Conservation (phyloP, 2,329 filamentous ascomycete genomes). For the Hypoxylon sp. region DNA sequence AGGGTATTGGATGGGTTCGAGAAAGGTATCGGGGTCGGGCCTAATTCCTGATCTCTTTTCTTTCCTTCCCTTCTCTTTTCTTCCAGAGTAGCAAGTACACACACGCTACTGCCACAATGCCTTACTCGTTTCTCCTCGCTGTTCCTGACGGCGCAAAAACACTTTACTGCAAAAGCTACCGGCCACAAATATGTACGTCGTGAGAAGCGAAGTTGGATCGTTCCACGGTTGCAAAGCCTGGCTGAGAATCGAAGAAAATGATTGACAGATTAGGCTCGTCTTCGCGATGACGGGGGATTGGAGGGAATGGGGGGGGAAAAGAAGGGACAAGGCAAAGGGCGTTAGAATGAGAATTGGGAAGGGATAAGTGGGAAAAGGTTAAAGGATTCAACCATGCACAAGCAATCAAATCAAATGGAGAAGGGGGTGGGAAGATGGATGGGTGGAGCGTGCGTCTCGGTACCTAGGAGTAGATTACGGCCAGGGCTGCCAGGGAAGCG, state of each 20-base stretch:
- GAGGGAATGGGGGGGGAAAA: conserved; percentile 25
- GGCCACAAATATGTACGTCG: conserved; percentile 40
- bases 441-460: conserved; percentile 30
- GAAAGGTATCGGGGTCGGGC: conserved; percentile 4
- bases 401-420: conserved; percentile 39
- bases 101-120: conserved; percentile 7
- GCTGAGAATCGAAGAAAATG: conserved; percentile 45
- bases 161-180: conserved; percentile 34
- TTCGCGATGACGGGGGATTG: conserved; percentile 43
- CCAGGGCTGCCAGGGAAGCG: neutral
- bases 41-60: conserved; percentile 8
- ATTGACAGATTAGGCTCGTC: conserved; percentile 46
- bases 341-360: conserved; percentile 29
- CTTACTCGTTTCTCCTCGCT: conserved; percentile 42
- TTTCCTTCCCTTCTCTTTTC: conserved; percentile 20
- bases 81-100: conserved; percentile 17
- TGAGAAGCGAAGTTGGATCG: conserved; percentile 47
- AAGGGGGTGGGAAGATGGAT: conserved; percentile 32
- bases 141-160: conserved; percentile 46
- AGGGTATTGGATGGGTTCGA: conserved; percentile 17
- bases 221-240: conserved; percentile 43
- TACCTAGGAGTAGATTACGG: neutral
- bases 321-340: conserved; percentile 23
- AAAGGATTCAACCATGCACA: conserved; percentile 35
- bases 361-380: conserved; percentile 20